phyloP scores from a whole-genome alignment of 495 filamentous ascomycete species.

The Corynascus novoguineensis region DNA sequence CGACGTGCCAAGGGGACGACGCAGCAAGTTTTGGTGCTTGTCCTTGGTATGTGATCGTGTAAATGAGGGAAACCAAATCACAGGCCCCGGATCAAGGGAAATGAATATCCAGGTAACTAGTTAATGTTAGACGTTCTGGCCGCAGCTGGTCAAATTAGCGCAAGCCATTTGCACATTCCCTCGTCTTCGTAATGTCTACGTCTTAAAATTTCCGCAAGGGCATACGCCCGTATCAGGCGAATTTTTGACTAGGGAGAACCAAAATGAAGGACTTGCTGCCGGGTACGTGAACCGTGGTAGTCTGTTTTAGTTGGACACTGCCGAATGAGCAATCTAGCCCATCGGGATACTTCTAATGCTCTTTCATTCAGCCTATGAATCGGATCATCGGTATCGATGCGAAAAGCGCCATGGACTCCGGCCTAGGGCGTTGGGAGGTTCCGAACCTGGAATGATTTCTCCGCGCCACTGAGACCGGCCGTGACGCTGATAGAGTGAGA shows the following conservation, averaged over 20 bases:
- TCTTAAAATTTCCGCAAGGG: not conserved
- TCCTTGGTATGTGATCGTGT: too few relatives aligned
- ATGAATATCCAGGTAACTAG: too few relatives aligned
- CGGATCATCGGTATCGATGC: not conserved
- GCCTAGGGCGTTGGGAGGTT: not conserved
- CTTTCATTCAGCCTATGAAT: not conserved
- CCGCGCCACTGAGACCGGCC: not conserved
- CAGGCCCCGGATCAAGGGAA: too few relatives aligned
- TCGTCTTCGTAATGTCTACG: not conserved
- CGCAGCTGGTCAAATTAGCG: not conserved
- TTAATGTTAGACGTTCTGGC: too few relatives aligned
- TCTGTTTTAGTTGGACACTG: not conserved
- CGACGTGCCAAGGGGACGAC: too few relatives aligned
- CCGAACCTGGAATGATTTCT: not conserved
- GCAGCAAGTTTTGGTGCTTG: too few relatives aligned
- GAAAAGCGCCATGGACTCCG: not conserved
- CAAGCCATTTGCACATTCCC: not conserved
- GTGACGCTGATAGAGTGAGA: not conserved
- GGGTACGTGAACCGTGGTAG: not conserved
- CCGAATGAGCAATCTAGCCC: not conserved
- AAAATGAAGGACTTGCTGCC: slow-evolving; percentile 6
- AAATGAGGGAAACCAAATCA: too few relatives aligned
- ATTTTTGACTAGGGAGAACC: too few relatives aligned
- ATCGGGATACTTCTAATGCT: not conserved
- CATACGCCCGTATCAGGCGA: too few relatives aligned